These are phyloP conservation scores for Pistacia vera DNA, from an alignment of 345 rosid species.

Conservation along the genomic window DNA sequence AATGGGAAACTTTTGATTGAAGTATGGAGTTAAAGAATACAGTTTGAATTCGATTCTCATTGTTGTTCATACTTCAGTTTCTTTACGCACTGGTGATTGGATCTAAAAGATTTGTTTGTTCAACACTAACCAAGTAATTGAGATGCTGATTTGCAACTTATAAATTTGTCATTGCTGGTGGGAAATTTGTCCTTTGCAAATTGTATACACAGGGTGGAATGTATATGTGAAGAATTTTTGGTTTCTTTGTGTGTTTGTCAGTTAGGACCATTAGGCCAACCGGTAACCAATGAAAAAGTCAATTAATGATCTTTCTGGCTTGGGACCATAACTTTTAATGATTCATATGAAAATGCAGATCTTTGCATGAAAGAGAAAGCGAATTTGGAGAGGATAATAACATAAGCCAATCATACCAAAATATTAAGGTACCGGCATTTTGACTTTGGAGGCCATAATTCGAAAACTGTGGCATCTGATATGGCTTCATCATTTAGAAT, in stretches of 20 bases:
- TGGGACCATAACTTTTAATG: not conserved
- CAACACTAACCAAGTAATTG: not conserved
- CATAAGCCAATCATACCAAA: not conserved
- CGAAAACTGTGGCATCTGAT: not conserved
- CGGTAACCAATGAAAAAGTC: not conserved
- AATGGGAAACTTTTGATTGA: slow-evolving; percentile 68
- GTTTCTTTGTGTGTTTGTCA: not conserved
- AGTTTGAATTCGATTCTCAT: not conserved
- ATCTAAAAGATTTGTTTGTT: not conserved
- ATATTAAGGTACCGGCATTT: not conserved
- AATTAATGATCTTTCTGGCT: not conserved
- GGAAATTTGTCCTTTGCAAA: slow-evolving; percentile 13
- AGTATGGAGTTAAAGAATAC: not conserved
- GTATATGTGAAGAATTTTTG: slow-evolving; percentile 6
- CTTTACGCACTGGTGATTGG: not conserved
- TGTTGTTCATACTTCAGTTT: not conserved
- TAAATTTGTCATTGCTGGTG: not conserved
- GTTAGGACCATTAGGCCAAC: slow-evolving; percentile 18
- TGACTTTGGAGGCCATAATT: not conserved
- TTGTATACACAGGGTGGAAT: slow-evolving; percentile 13
- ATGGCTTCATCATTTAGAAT: not conserved
- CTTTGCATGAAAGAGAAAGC: not conserved
- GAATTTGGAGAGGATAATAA: not conserved
- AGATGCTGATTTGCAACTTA: not conserved
- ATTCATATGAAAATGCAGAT: not conserved